These are phyloP conservation scores for Salix dunnii DNA, from an alignment of 345 rosid genomes.

Conservation along the genomic window DNA sequence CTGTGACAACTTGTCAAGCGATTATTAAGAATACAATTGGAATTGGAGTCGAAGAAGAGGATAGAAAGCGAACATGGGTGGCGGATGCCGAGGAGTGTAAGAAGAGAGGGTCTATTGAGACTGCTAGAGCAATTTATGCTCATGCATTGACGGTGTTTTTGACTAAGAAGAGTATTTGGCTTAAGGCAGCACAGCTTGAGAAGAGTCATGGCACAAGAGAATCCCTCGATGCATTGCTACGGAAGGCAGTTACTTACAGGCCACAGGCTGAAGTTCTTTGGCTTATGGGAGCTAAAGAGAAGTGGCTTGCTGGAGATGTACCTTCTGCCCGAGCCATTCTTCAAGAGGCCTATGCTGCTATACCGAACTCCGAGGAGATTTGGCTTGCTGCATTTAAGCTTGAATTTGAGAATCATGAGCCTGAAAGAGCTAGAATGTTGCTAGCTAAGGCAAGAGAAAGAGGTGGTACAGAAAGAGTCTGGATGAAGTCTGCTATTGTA, in stretches of 20 bases:
- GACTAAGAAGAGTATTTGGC: constrained; percentile 96
- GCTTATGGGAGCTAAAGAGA: constrained; percentile 99
- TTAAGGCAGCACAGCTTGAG: constrained; percentile 92
- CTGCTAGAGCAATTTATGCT: constrained; percentile 84
- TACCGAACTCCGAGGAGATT: constrained; percentile 88
- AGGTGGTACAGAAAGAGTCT: constrained; percentile 93
- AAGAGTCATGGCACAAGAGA: constrained; percentile 92
- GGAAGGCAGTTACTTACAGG: constrained; percentile 76
- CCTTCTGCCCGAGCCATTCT: constrained; percentile 88
- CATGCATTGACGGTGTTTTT: constrained; percentile 80
- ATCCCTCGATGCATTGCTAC: constrained; percentile 78
- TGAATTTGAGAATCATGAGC: constrained; percentile 94
- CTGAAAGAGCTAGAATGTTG: constrained; percentile 90
- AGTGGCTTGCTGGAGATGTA: constrained; percentile 98
- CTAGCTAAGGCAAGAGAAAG: constrained; percentile 92
- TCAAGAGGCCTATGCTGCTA: constrained; percentile 91
- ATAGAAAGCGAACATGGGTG: constrained; percentile 96
- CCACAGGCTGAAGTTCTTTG: constrained; percentile 96
- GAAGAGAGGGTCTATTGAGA: constrained; percentile 85
- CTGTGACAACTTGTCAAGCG: constrained; percentile 79
- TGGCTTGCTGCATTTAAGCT: constrained; percentile 98
- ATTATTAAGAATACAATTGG: constrained; percentile 72
- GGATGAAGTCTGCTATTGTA: constrained; percentile 97
- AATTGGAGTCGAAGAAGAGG: constrained; percentile 91
- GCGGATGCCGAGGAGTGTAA: constrained; percentile 98